phyloP scores from a whole-genome alignment of 768 basidiomycete species.

The Strobilomyces echinocephalus region DNA sequence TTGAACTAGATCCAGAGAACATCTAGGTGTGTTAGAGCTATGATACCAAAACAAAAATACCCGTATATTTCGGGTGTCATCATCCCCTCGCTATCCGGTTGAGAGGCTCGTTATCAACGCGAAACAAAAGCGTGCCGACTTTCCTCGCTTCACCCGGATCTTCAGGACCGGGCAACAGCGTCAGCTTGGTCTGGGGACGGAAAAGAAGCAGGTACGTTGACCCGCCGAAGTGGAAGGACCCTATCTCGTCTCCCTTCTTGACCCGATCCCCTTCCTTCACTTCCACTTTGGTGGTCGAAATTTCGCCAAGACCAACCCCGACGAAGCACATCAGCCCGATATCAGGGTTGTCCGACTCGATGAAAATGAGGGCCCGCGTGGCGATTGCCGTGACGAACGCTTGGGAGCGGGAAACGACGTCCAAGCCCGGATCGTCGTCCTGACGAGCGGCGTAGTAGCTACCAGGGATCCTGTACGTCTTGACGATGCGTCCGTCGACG shows the following conservation, averaged over 20 bases:
- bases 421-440: too few relatives aligned
- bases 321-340: conserved; percentile 60
- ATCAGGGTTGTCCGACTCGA: conserved; percentile 47
- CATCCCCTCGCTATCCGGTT: neutral
- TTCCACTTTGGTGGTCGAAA: conserved; percentile 53
- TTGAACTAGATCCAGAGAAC: too few relatives aligned
- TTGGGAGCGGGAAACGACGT: neutral
- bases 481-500: too few relatives aligned
- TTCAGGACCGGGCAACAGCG: conserved; percentile 11
- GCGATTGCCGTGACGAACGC: conserved; percentile 43
- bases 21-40: too few relatives aligned
- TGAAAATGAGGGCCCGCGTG: conserved; percentile 53
- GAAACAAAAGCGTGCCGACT: conserved; percentile 19
- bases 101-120: conserved; percentile 6
- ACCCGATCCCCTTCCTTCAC: conserved; percentile 44
- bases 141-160: conserved; percentile 5
- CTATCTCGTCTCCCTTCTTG: conserved; percentile 51
- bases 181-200: conserved; percentile 27
- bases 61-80: too few relatives aligned
- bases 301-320: conserved; percentile 57
- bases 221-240: conserved; percentile 63
- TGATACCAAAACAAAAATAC: too few relatives aligned
- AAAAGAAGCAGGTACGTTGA: conserved; percentile 49
- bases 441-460: too few relatives aligned
- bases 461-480: too few relatives aligned